Percentiles rank a stretch among this genome's conserved stretches.
These are phyloP conservation scores for Verbena officinalis DNA, from an alignment of 257 asterid species.

Conservation along the genomic window DNA sequence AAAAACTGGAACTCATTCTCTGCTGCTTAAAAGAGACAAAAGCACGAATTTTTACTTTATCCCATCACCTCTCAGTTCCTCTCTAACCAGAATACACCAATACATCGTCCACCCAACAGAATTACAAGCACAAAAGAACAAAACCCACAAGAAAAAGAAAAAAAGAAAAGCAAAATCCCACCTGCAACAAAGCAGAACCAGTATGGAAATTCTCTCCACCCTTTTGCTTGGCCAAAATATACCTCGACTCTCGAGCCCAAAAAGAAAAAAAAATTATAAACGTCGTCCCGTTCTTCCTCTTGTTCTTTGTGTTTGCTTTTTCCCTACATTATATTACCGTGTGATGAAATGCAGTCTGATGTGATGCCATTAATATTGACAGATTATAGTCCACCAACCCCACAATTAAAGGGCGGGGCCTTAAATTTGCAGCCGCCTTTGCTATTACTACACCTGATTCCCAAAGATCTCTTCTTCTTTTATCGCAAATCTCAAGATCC, in stretches of 20 bases:
- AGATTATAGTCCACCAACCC: conserved; percentile 43
- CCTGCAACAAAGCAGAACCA: conserved; percentile 18
- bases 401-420: conserved; percentile 33
- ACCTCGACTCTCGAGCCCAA: conserved; percentile 50
- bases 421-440: conserved; percentile 76
- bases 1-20: conserved; percentile 39
- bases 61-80: conserved; percentile 35
- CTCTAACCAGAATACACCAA: conserved; percentile 31
- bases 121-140: conserved; percentile 53
- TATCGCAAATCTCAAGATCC: conserved; percentile 56
- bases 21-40: conserved; percentile 37
- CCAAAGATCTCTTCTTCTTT: conserved; percentile 43
- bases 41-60: conserved; percentile 38
- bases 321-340: conserved; percentile 13
- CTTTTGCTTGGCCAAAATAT: conserved; percentile 7
- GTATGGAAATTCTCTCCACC: conserved; percentile 12
- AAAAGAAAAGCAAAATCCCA: conserved; percentile 22
- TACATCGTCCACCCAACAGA: conserved; percentile 34
- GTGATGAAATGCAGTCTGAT: conserved; percentile 22
- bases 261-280: background rate
- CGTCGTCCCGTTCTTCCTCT: conserved; percentile 1
- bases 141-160: conserved; percentile 25
- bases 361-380: conserved; percentile 34
- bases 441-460: conserved; percentile 59
- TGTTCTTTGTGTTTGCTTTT: background rate